phyloP scores from a whole-genome alignment of 164 flowering plant species.

The Buxus sempervirens region DNA sequence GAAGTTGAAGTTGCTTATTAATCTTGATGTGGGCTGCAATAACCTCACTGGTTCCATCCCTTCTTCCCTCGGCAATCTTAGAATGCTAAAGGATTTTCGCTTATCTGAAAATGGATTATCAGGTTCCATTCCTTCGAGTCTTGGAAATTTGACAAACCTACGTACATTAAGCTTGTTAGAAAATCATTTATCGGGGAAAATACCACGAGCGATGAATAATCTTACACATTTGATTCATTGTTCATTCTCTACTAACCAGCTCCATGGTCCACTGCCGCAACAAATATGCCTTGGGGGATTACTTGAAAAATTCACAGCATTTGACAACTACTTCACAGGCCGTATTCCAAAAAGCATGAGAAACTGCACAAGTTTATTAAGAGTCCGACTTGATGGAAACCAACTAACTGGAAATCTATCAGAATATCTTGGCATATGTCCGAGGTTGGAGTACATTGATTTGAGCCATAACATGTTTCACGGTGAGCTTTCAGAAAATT shows the following conservation, averaged over 20 bases:
- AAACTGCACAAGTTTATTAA: conserved; percentile 1
- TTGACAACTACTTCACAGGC: background rate
- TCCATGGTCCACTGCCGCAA: background rate
- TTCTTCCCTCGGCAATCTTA: background rate
- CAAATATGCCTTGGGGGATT: background rate
- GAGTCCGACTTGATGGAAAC: conserved; percentile 6
- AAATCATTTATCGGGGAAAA: background rate
- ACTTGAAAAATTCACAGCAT: background rate
- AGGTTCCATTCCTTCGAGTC: background rate
- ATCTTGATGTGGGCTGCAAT: background rate
- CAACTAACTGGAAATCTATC: background rate
- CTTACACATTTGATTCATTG: background rate
- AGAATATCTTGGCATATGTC: background rate
- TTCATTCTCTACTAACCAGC: background rate
- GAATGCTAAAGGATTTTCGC: background rate
- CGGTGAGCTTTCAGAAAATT: background rate
- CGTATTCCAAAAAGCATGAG: background rate
- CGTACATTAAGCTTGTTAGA: background rate
- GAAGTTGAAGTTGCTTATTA: background rate
- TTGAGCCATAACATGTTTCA: background rate
- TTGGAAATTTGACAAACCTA: background rate
- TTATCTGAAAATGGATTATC: background rate
- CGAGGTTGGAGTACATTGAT: background rate
- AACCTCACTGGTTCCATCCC: background rate
- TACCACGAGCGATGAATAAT: background rate